phyloP scores from a whole-genome alignment of 352 stramenopile species.

The Globisporangium cylindrosporum region DNA sequence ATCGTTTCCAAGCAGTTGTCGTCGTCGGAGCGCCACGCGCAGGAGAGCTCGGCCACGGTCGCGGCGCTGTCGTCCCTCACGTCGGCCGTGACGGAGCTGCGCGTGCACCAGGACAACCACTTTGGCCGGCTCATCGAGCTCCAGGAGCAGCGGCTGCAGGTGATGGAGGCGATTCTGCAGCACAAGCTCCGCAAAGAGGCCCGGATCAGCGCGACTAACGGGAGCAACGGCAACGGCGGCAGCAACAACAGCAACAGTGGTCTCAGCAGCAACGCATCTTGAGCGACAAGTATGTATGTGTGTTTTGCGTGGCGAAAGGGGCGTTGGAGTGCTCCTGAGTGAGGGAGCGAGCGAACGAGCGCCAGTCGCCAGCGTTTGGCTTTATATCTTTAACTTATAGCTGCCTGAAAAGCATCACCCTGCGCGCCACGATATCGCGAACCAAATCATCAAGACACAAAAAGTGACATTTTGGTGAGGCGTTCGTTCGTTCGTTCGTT shows the following conservation, averaged over 20 bases:
- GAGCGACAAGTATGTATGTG: not conserved
- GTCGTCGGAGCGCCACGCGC: conserved; percentile 26
- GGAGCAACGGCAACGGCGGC: not conserved
- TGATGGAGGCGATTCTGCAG: conserved; percentile 59
- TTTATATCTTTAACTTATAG: conserved; percentile 11
- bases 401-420: not conserved
- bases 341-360: not conserved
- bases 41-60: conserved; percentile 25
- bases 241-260: not conserved
- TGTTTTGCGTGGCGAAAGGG: not conserved
- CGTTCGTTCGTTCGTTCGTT: not conserved
- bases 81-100: conserved; percentile 50
- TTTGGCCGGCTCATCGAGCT: conserved; percentile 55
- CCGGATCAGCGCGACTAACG: conserved; percentile 3
- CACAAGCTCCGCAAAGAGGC: conserved; percentile 55
- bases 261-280: not conserved
- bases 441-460: not conserved
- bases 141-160: conserved; percentile 65
- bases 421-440: not conserved
- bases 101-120: conserved; percentile 40
- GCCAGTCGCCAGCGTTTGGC: conserved; percentile 3
- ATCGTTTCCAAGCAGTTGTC: conserved; percentile 55
- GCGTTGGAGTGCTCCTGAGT: not conserved
- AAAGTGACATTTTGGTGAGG: conserved; percentile 5
- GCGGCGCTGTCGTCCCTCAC: conserved; percentile 37